phyloP scores from a whole-genome alignment of 2,329 filamentous ascomycete genomes.

The Arachnopeziza araneosa region DNA sequence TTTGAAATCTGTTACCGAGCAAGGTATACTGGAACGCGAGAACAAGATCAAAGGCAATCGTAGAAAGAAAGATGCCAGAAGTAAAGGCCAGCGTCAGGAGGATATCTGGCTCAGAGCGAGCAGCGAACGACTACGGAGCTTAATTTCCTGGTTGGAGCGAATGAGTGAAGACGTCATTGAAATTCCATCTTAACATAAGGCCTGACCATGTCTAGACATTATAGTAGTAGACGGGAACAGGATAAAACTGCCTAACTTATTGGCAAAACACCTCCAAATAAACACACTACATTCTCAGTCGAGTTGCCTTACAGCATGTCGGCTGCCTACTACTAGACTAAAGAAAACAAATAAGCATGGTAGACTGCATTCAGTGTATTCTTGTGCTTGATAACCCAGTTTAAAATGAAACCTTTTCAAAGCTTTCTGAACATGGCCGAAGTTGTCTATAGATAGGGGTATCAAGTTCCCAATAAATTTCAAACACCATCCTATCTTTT shows the following conservation, averaged over 20 bases:
- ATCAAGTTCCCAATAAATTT: too few relatives aligned
- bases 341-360: too few relatives aligned
- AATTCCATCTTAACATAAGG: not conserved
- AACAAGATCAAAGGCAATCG: conserved; percentile 39
- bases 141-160: conserved; percentile 17
- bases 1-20: conserved; percentile 42
- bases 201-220: not conserved
- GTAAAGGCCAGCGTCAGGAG: conserved; percentile 24
- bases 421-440: too few relatives aligned
- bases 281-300: not conserved
- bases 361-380: too few relatives aligned
- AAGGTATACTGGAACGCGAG: conserved; percentile 47
- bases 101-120: conserved; percentile 22
- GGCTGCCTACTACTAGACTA: too few relatives aligned
- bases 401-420: too few relatives aligned
- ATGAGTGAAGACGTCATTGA: not conserved
- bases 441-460: too few relatives aligned
- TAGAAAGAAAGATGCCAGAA: conserved; percentile 36
- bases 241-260: not conserved
- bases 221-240: not conserved
- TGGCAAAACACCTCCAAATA: not conserved
- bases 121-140: conserved; percentile 30
- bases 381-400: too few relatives aligned
- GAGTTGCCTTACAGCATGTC: not conserved
- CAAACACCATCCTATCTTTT: too few relatives aligned